These are phyloP conservation scores for Solanum arcanum DNA, from an alignment of 257 asterid species.

Conservation along the genomic window DNA sequence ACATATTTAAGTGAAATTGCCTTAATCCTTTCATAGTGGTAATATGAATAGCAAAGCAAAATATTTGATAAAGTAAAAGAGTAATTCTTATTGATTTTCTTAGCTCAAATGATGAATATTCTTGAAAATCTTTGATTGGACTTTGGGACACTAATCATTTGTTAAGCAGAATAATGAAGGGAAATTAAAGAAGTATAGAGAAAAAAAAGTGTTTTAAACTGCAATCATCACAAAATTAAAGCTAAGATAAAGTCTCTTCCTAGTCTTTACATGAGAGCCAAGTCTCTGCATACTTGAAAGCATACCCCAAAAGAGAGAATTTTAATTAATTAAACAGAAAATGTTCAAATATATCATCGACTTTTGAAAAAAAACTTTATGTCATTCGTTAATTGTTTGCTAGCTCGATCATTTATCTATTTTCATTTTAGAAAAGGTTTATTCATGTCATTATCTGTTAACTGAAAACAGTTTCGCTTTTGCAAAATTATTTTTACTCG, in stretches of 20 bases:
- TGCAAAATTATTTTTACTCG: neutral
- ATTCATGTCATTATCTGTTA: neutral
- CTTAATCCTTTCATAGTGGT: too few relatives aligned
- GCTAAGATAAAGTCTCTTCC: slow-evolving; percentile 9
- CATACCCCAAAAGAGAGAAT: neutral
- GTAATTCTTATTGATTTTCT: neutral
- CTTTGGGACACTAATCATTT: neutral
- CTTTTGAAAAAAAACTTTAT: too few relatives aligned
- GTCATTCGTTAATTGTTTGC: accelerated
- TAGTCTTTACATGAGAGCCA: slow-evolving; percentile 19
- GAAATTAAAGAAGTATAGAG: neutral
- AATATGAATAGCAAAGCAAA: too few relatives aligned
- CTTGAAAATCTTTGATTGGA: too few relatives aligned
- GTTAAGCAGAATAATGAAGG: neutral
- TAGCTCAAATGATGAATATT: neutral
- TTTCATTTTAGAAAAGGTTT: neutral
- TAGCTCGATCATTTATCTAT: too few relatives aligned
- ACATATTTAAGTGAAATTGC: too few relatives aligned
- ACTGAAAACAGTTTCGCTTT: too few relatives aligned
- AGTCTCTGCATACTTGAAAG: slow-evolving; percentile 18
- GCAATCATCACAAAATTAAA: slow-evolving; percentile 22
- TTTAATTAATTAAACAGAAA: neutral
- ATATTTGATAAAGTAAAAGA: neutral
- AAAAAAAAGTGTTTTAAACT: slow-evolving; percentile 30
- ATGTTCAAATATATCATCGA: too few relatives aligned